These are phyloP conservation scores for Coccomyxa sp. DNA, from an alignment of 139 green algal genomes.

Conservation along the genomic window DNA sequence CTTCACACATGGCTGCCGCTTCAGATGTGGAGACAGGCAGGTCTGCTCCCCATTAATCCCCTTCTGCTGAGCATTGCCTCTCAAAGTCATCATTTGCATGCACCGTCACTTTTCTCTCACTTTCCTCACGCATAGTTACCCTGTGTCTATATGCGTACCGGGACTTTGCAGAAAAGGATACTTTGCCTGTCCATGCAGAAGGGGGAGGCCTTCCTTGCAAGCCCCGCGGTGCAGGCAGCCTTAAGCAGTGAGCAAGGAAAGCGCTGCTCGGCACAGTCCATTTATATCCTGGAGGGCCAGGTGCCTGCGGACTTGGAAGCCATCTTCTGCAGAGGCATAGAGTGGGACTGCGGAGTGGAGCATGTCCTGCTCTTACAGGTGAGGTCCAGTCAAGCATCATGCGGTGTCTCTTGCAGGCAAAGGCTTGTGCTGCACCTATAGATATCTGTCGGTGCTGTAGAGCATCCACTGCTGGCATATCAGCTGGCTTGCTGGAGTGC, in stretches of 20 bases:
- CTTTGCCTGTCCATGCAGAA: conserved; percentile 3
- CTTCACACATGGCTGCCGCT: conserved; percentile 9
- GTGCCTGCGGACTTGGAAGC: conserved; percentile 6
- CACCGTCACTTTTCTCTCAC: background rate
- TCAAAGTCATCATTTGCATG: too few species aligned
- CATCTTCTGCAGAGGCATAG: conserved; percentile 13
- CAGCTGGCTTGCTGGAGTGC: too few species aligned
- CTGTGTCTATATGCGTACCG: background rate
- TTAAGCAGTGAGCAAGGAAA: background rate
- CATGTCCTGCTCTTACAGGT: conserved; percentile 7
- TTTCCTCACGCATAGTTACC: background rate
- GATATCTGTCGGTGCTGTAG: too few species aligned
- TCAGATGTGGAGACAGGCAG: background rate
- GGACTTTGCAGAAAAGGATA: background rate
- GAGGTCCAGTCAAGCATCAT: background rate
- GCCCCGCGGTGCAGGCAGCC: background rate
- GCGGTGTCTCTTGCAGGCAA: background rate
- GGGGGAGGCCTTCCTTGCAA: conserved; percentile 2
- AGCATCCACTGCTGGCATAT: too few species aligned
- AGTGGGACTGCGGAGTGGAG: conserved; percentile 9
- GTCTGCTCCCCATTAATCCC: too few species aligned
- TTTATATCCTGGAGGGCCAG: background rate
- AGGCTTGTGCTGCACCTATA: too few species aligned
- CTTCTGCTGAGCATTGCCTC: too few species aligned
- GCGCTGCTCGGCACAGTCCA: background rate